phyloP scores from a whole-genome alignment of 805 yeast genomes.

The Yamadazyma akitaensis region DNA sequence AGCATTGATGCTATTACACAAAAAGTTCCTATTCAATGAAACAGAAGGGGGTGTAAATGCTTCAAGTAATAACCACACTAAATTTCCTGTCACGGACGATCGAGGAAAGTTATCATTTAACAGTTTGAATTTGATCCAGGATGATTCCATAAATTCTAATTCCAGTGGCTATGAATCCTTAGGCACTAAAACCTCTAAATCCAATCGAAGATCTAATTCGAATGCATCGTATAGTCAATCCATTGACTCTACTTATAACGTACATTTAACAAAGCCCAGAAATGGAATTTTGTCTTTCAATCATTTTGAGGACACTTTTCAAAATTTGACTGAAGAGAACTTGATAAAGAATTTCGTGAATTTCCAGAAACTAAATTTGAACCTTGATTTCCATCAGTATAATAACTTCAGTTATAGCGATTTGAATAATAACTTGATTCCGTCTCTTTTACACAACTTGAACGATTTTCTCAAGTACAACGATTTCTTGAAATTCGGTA shows the following conservation, averaged over 20 bases:
- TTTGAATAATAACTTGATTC: constrained; percentile 50
- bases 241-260: constrained; percentile 8
- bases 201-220: constrained; percentile 5
- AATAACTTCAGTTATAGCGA: constrained; percentile 49
- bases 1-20: constrained; percentile 43
- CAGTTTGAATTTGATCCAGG: background rate
- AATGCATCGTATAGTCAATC: constrained; percentile 3
- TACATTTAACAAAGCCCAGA: constrained; percentile 15
- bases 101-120: background rate
- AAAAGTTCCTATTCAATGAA: constrained; percentile 31
- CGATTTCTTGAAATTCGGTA: constrained; percentile 49
- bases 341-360: constrained; percentile 28
- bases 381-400: constrained; percentile 29
- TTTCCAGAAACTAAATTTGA: constrained; percentile 31
- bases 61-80: background rate
- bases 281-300: constrained; percentile 30
- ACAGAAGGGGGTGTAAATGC: background rate
- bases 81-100: background rate
- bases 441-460: constrained; percentile 54
- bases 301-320: constrained; percentile 41
- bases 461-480: constrained; percentile 53
- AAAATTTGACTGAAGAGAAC: constrained; percentile 35
- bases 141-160: background rate
- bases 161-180: background rate
- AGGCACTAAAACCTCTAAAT: background rate